phyloP scores from a whole-genome alignment of 2,329 filamentous ascomycete species.

The Beauveria sp. region DNA sequence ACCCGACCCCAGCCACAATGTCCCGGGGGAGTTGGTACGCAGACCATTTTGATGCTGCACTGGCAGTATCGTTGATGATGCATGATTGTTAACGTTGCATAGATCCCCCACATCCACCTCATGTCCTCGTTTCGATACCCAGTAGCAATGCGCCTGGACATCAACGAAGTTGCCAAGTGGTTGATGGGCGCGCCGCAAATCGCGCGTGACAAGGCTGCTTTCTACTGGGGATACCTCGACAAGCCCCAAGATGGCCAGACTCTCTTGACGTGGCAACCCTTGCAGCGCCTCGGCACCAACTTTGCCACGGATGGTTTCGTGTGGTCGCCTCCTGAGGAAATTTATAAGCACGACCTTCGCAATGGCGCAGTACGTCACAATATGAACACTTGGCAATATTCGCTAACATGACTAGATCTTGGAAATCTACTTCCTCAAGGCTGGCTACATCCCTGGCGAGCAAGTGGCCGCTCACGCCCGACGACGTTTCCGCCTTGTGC shows the following conservation, averaged over 20 bases:
- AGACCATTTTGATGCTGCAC: background rate
- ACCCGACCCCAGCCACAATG: constrained; percentile 32
- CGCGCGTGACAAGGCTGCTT: constrained; percentile 73
- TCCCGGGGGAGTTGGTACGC: constrained; percentile 35
- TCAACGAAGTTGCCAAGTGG: constrained; percentile 74
- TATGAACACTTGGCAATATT: background rate
- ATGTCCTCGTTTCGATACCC: constrained; percentile 80
- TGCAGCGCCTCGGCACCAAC: constrained; percentile 59
- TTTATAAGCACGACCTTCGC: constrained; percentile 65
- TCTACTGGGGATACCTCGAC: constrained; percentile 90
- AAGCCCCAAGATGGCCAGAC: constrained; percentile 74
- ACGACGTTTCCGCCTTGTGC: constrained; percentile 76
- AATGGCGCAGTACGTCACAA: constrained; percentile 44
- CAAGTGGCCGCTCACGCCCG: constrained; percentile 68
- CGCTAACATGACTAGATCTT: constrained; percentile 51
- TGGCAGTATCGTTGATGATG: background rate
- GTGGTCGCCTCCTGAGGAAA: constrained; percentile 76
- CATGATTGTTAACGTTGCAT: constrained; percentile 6
- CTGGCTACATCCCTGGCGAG: constrained; percentile 73
- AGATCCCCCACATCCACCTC: constrained; percentile 86
- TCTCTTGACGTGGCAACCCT: constrained; percentile 82
- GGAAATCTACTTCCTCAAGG: constrained; percentile 79
- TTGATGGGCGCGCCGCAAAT: constrained; percentile 78
- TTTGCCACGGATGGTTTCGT: constrained; percentile 90
- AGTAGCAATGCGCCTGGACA: constrained; percentile 58